A percentile compares a stretch with the other conserved stretches of the same genome.
phyloP scores from a whole-genome alignment of 345 rosid genomes.

The Euphorbia lathyris region DNA sequence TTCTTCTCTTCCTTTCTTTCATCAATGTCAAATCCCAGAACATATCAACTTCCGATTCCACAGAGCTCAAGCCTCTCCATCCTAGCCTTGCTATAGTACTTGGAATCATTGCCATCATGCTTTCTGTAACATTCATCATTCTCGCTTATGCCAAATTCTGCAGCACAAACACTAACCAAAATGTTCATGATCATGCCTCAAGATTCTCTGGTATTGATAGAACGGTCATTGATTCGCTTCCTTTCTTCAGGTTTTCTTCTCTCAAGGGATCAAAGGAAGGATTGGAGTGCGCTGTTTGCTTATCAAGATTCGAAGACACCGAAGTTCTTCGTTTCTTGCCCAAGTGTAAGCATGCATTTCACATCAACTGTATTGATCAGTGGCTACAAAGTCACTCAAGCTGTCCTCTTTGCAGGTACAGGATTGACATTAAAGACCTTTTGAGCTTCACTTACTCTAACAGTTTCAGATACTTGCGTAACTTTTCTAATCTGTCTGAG shows the following conservation, averaged over 20 bases:
- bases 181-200: constrained; percentile 14
- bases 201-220: constrained; percentile 44
- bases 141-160: constrained; percentile 42
- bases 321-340: constrained; percentile 46
- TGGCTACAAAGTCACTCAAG: constrained; percentile 46
- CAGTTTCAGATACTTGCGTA: constrained; percentile 29
- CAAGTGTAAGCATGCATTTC: constrained; percentile 47
- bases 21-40: constrained; percentile 26
- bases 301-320: constrained; percentile 41
- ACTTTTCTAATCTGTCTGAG: constrained; percentile 26
- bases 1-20: constrained; percentile 11
- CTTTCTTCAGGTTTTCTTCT: constrained; percentile 43
- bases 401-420: constrained; percentile 50
- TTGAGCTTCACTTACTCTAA: constrained; percentile 23
- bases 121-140: constrained; percentile 24
- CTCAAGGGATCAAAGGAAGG: constrained; percentile 44
- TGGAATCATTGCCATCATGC: constrained; percentile 26
- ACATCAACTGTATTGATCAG: constrained; percentile 41
- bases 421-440: constrained; percentile 27
- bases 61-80: constrained; percentile 16
- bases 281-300: constrained; percentile 43
- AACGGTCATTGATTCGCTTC: constrained; percentile 33
- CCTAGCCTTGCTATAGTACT: constrained; percentile 23
- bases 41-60: not conserved
- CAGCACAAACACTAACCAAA: constrained; percentile 7